phyloP scores from a whole-genome alignment of 208 protist genomes.

The Trypanosoma boissoni region DNA sequence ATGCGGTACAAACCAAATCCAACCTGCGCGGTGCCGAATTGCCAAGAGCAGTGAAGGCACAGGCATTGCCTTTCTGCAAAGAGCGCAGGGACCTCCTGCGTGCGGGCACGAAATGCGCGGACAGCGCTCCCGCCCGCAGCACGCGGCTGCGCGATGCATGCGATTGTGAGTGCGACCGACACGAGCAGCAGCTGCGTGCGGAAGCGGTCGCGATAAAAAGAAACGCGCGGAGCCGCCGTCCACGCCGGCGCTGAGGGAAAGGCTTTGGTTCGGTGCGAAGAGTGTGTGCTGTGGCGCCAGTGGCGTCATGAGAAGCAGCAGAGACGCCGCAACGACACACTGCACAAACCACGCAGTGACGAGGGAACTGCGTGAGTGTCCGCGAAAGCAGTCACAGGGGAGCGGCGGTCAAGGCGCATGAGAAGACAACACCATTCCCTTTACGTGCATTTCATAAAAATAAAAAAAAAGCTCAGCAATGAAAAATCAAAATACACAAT shows the following conservation, averaged over 20 bases:
- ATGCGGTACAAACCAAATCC: constrained; percentile 1
- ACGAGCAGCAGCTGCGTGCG: constrained; percentile 1
- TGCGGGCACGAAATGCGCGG: background rate
- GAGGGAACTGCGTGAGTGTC: background rate
- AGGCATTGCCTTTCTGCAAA: constrained; percentile 4
- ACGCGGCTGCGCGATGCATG: background rate
- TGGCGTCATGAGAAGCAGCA: background rate
- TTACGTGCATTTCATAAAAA: too few species aligned
- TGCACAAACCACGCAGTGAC: background rate
- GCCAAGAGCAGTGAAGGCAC: constrained; percentile 5
- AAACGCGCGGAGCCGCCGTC: too few species aligned
- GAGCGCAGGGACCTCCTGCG: constrained; percentile 4
- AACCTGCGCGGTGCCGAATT: background rate
- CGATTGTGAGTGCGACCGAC: background rate
- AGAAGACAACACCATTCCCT: constrained; percentile 11
- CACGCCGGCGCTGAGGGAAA: background rate
- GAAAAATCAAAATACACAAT: too few species aligned
- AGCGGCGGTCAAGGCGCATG: background rate
- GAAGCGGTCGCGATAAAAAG: too few species aligned
- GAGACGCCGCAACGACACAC: background rate
- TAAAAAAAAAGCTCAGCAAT: too few species aligned
- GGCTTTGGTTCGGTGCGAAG: background rate
- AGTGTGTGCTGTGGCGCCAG: background rate
- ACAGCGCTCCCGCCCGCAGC: constrained; percentile 17
- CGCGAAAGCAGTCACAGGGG: too few species aligned